Evolutionary conservation across 805 yeast species (phyloP).

Genomic region (Kuraishia borneana): DNA sequence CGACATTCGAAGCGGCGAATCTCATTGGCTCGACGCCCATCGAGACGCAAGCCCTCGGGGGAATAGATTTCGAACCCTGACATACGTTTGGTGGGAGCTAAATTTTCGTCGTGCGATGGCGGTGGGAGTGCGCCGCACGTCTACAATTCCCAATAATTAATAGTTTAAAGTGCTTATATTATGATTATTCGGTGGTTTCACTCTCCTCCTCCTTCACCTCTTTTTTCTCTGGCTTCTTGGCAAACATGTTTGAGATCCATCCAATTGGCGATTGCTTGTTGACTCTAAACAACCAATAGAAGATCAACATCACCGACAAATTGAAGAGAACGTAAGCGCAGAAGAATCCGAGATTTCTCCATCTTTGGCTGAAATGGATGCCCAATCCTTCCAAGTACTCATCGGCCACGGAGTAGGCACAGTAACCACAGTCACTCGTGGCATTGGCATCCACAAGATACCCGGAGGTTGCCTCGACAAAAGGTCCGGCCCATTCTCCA

Average conservation of each 20-base stretch:
- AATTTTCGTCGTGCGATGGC: neutral
- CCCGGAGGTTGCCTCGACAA: constrained; percentile 34
- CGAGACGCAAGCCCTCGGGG: constrained; percentile 88
- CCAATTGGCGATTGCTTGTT: neutral
- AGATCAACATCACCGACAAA: constrained; percentile 25
- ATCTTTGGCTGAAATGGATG: constrained; percentile 34
- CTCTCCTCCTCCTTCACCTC: neutral
- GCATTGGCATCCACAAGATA: constrained; percentile 44
- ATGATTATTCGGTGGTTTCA: constrained; percentile 13
- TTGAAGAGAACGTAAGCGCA: constrained; percentile 49
- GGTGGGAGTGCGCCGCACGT: neutral
- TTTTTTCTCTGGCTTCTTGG: neutral
- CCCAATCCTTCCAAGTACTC: constrained; percentile 31
- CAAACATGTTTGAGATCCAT: neutral
- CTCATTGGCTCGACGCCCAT: constrained; percentile 95
- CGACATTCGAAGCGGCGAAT: constrained; percentile 71
- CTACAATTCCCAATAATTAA: neutral
- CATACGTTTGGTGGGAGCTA: neutral
- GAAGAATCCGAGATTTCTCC: constrained; percentile 60
- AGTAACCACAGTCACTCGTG: constrained; percentile 36
- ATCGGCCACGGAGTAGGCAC: constrained; percentile 33
- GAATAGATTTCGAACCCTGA: constrained; percentile 72
- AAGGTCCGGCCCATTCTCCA: constrained; percentile 36
- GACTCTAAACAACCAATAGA: constrained; percentile 25
- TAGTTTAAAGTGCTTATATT: neutral